phyloP scores from a whole-genome alignment of 2,329 filamentous ascomycete species.

The Huntiella abstrusa region DNA sequence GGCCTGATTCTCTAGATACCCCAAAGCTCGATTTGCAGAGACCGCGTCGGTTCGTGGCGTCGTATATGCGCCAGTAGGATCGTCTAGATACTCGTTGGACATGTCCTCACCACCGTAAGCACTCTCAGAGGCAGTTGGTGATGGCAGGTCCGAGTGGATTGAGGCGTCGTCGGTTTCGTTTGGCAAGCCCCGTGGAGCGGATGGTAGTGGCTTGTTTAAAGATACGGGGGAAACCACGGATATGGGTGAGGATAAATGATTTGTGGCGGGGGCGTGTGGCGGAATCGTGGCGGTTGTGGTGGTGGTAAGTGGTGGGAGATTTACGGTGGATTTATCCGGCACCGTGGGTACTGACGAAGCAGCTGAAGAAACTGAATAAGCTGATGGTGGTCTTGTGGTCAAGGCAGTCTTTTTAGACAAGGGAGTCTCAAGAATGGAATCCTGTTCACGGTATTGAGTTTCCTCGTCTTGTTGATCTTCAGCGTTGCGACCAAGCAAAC shows the following conservation, averaged over 20 bases:
- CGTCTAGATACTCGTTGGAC: slow-evolving; percentile 17
- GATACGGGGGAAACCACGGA: slow-evolving; percentile 19
- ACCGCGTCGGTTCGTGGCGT: slow-evolving; percentile 18
- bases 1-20: slow-evolving; percentile 33
- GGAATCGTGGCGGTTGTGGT: slow-evolving; percentile 10
- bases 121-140: too few species aligned
- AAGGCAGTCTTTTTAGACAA: not conserved
- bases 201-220: slow-evolving; percentile 35
- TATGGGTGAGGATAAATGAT: slow-evolving; percentile 15
- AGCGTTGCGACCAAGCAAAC: slow-evolving; percentile 1
- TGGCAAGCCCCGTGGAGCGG: slow-evolving; percentile 22
- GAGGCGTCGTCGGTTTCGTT: too few species aligned
- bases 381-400: too few species aligned
- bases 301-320: too few species aligned
- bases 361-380: too few species aligned
- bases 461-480: slow-evolving; percentile 2
- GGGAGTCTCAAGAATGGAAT: slow-evolving; percentile 9
- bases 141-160: too few species aligned
- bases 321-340: not conserved
- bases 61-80: too few species aligned
- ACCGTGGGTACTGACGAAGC: slow-evolving; percentile 1
- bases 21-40: slow-evolving; percentile 20
- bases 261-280: slow-evolving; percentile 11
- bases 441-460: slow-evolving; percentile 11
- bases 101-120: not conserved